Evolutionary conservation across 768 basidiomycete genomes (phyloP), one percentile per base, ranked within the genome.

Genomic region (Strobilomyces confusus): DNA sequence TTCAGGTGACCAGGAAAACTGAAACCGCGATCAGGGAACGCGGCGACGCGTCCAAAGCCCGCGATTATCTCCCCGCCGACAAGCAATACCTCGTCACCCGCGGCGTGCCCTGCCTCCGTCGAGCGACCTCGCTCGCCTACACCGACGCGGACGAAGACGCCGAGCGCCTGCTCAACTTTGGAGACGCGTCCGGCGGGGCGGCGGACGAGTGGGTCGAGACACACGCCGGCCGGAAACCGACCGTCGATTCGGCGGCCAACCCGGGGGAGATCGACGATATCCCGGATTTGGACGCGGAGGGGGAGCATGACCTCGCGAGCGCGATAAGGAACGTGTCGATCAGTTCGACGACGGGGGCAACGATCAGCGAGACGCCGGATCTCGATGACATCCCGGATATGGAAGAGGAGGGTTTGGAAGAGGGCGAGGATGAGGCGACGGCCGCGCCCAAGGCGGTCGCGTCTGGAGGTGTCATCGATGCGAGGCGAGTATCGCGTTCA

Each of bases 121-220:
- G 97, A 62, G 97, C 94, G 12, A 92, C 88, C 3, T 87, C 93
- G 32, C 79, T 97, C 44, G 88, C 92, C 42, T 95, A 95, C 75
- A 94, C 93, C 1, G 95, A 95, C 61, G 91, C 87, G 12, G 95
- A 98, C 68, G 95, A 97, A 71, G 97, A 98, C 63, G 92, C 89
- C 0, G 95, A 99, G 70, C 89, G 92, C 38, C 75, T 98, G 22
- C 80, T 99, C 43, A 84, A 82, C 33, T 93, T 98, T 60, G 89
- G 80, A 1, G 86, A 86, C 63, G 74, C 80, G 14, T 78, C 79
- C 4, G 74, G 73, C 13, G 74, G 75, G 5, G 73, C 77, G 9
- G 86, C 77, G 15, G 94, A 97, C 55, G 95, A 98, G 61, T 99
- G 97, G 97, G 97, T 99, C 19, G 93, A 98, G 70, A 99, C 97